Percentiles rank a stretch among this genome's conserved stretches.
phyloP scores from a whole-genome alignment of 306 rosid genomes.

The Crotalaria pallida region DNA sequence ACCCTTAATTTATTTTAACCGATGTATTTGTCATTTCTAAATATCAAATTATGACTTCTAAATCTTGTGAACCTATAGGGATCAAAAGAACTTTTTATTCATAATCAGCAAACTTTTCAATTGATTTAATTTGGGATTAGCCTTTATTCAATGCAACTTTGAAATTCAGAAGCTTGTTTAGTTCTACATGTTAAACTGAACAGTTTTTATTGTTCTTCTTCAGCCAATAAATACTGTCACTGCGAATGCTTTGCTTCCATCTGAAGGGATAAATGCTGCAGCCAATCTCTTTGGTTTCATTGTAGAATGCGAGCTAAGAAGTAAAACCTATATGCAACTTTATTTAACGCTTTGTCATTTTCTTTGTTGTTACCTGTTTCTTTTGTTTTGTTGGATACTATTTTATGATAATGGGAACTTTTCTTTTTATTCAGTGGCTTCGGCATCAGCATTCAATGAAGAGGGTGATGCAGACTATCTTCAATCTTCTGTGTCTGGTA shows the following conservation, averaged over 20 bases:
- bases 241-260: slow-evolving; percentile 58
- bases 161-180: slow-evolving; percentile 13
- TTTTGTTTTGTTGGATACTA: slow-evolving; percentile 11
- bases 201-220: slow-evolving; percentile 18
- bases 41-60: background rate
- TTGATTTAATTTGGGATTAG: slow-evolving; percentile 13
- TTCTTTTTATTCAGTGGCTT: slow-evolving; percentile 54
- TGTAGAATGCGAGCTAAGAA: slow-evolving; percentile 78
- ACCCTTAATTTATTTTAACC: too few species aligned
- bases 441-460: slow-evolving; percentile 73
- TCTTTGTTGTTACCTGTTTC: slow-evolving; percentile 15
- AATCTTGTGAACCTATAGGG: slow-evolving; percentile 11
- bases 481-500: slow-evolving; percentile 87
- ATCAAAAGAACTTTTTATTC: slow-evolving; percentile 5
- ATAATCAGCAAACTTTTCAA: background rate
- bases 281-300: slow-evolving; percentile 74
- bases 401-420: slow-evolving; percentile 17
- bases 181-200: slow-evolving; percentile 17
- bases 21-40: background rate
- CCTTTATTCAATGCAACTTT: slow-evolving; percentile 9
- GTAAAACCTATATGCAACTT: slow-evolving; percentile 34
- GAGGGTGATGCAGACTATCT: slow-evolving; percentile 60
- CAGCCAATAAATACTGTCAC: slow-evolving; percentile 65
- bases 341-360: slow-evolving; percentile 10
- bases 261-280: slow-evolving; percentile 73